Base-by-base conservation (phyloP, 441 rosid species). In the Populus hybrid region DNA sequence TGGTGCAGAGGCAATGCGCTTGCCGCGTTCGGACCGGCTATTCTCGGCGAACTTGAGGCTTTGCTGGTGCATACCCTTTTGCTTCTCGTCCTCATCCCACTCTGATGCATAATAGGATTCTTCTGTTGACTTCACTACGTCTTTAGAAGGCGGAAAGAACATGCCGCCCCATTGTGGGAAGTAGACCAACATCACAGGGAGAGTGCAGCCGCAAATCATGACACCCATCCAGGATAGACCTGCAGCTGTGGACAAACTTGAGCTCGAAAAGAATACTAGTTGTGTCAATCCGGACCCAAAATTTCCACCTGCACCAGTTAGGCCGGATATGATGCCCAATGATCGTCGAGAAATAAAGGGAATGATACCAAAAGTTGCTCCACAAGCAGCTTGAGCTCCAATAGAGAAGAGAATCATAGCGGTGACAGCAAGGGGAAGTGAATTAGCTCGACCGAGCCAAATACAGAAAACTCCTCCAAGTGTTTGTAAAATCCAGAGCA, bases 81-180 rank as follows among this genome's bases (percentile, higher is more conserved):
- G 74, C 86, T 88, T 90, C 84, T 93, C 95, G 1, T 84, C 79
- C 70, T 90, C 94, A 2, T 88, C 78, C 91, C 92, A 93, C 74
- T 92, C 94, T 2, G 90, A 85, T 2, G 68, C 80, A 64, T 93
- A 92, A 63, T 93, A 93, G 76, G 78, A 76, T 38, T 92, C 98
- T 75, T 92, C 98, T 4, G 87, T 88, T 2, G 86, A 84, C 73
- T 81, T 90, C 2, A 21, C 73, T 0, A 59, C 75, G 80, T 90
- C 86, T 31, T 72, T 86, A 0, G 98, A 87, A 0, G 94, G 82
- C 4, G 91, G 83, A 31, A 81, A 68, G 72, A 92, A 86, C 94
- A 93, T 93, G 74, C 98, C 81, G 18, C 98, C 95, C 97, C 98
- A 93, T 71, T 93, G 95, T 0, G 98, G 98, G 83, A 90, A 93